A percentile compares a stretch with the other conserved stretches of the same genome.
phyloP scores from a whole-genome alignment of 1,139 yeast species.

The Candida glucosophila region DNA sequence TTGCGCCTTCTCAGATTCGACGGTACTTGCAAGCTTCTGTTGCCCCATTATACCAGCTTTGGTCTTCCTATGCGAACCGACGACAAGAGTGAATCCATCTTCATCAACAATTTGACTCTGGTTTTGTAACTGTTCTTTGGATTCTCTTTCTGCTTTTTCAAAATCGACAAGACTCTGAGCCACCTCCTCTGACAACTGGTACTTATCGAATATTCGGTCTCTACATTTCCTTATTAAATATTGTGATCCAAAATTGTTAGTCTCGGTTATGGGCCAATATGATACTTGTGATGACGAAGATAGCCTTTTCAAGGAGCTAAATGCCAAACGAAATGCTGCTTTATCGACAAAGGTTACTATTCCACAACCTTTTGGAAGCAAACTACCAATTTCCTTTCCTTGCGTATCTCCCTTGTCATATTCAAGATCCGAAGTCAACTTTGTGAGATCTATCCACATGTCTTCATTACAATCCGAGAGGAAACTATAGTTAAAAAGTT shows the following conservation, averaged over 20 bases:
- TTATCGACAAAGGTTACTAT: constrained; percentile 71
- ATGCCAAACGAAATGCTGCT: constrained; percentile 59
- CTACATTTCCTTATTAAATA: constrained; percentile 22
- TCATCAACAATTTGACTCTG: constrained; percentile 68
- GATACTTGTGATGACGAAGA: constrained; percentile 15
- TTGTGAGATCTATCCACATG: constrained; percentile 49
- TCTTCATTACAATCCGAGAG: constrained; percentile 39
- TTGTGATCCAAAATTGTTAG: constrained; percentile 15
- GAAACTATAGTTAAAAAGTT: constrained; percentile 31
- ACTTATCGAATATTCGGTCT: constrained; percentile 34
- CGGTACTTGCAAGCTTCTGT: constrained; percentile 37
- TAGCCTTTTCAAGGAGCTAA: constrained; percentile 48
- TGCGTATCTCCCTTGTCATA: constrained; percentile 13
- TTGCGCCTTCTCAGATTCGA: constrained; percentile 34
- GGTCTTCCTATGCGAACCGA: constrained; percentile 77
- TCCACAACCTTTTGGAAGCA: constrained; percentile 66
- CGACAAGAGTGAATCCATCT: constrained; percentile 89
- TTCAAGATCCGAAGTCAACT: constrained; percentile 53
- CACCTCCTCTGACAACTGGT: constrained; percentile 40
- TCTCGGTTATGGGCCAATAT: constrained; percentile 22
- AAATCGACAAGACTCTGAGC: constrained; percentile 57
- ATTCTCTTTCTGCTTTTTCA: constrained; percentile 62
- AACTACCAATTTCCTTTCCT: constrained; percentile 20
- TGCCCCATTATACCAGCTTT: constrained; percentile 58
- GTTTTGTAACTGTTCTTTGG: constrained; percentile 47